Evolutionary conservation across 805 yeast genomes (phyloP).

Genomic region (Kuraishia ogatae): DNA sequence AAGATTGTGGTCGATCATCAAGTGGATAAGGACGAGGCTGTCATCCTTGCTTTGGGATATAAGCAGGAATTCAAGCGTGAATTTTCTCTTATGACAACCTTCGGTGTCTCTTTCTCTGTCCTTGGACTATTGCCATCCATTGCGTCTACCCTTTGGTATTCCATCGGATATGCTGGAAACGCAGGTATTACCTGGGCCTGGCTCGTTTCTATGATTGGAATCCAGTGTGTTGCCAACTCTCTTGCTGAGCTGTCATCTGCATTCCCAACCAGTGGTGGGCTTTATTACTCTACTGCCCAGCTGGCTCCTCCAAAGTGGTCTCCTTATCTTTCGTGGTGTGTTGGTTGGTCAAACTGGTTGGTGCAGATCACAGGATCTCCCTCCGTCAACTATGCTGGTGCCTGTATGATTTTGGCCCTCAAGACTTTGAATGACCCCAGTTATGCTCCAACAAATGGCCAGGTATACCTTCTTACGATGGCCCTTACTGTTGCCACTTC

Average conservation of each 20-base stretch:
- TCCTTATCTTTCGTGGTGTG: constrained; percentile 50
- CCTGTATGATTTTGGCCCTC: constrained; percentile 46
- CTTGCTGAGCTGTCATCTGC: constrained; percentile 61
- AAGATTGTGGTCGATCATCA: constrained; percentile 33
- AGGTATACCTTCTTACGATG: constrained; percentile 40
- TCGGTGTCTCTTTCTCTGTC: constrained; percentile 58
- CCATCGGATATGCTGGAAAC: constrained; percentile 51
- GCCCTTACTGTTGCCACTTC: constrained; percentile 42
- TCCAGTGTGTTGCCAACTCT: constrained; percentile 48
- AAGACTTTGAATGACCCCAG: constrained; percentile 29
- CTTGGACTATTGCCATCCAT: constrained; percentile 59
- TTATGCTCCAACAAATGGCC: constrained; percentile 38
- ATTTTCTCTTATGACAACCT: constrained; percentile 46
- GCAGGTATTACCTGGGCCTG: constrained; percentile 62
- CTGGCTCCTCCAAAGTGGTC: constrained; percentile 47
- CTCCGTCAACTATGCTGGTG: constrained; percentile 49
- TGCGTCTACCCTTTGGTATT: constrained; percentile 54
- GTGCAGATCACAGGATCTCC: constrained; percentile 58
- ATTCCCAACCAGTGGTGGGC: constrained; percentile 61
- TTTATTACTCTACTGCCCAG: constrained; percentile 60
- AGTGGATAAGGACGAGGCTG: constrained; percentile 40
- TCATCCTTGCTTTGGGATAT: constrained; percentile 50
- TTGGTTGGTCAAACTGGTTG: constrained; percentile 59
- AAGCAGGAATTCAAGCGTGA: constrained; percentile 60
- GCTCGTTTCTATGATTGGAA: constrained; percentile 44